Conservation (phyloP, 2,329 filamentous ascomycete species). For the Colletotrichum theobromicola region DNA sequence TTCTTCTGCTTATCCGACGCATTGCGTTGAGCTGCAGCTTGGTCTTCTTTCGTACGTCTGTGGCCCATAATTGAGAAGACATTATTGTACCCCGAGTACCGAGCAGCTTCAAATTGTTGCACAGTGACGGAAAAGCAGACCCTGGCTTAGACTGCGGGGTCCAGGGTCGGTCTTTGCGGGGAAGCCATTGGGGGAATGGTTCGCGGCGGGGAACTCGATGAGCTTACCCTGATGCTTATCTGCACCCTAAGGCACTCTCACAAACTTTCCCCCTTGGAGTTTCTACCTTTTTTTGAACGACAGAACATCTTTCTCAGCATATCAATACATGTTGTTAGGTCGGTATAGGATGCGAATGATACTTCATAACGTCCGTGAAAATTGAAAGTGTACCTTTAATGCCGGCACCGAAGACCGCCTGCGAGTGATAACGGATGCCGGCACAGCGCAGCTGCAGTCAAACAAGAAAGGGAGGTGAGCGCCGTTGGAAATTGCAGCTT, state of each 20-base stretch:
- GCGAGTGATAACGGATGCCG: not conserved
- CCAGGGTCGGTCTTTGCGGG: slow-evolving; percentile 1
- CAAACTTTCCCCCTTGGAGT: not conserved
- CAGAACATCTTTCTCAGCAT: not conserved
- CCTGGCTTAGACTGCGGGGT: not conserved
- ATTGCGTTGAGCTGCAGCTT: not conserved
- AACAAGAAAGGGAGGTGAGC: not conserved
- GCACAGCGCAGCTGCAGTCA: not conserved
- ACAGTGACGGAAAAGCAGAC: slow-evolving; percentile 14
- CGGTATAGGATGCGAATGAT: fast-evolving
- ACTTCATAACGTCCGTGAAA: fast-evolving
- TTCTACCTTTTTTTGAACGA: not conserved
- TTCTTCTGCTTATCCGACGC: slow-evolving; percentile 5
- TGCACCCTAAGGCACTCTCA: not conserved
- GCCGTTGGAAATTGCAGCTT: not conserved
- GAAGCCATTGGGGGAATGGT: not conserved
- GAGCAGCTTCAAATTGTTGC: not conserved
- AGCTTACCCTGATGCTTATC: slow-evolving; percentile 8
- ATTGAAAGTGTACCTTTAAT: fast-evolving
- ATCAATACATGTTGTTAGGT: fast-evolving
- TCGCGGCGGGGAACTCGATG: not conserved
- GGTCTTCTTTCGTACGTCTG: not conserved
- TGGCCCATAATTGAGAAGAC: not conserved
- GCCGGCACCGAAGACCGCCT: not conserved
- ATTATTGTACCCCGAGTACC: not conserved